phyloP scores from a whole-genome alignment of 108 stramenopile genomes.

The Nannochloropsis salina region DNA sequence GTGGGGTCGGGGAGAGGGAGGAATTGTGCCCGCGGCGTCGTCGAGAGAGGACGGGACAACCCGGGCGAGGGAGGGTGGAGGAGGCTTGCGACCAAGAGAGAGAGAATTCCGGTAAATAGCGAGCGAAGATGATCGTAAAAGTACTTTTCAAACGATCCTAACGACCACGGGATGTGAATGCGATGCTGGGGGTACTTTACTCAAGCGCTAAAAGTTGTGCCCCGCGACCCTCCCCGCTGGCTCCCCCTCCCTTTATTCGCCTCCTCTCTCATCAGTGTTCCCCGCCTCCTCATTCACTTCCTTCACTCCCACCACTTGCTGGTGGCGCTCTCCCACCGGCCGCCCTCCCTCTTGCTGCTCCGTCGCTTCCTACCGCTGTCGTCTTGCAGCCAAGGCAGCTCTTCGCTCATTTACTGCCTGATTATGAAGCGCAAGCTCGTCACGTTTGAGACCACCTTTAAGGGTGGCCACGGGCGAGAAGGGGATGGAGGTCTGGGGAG shows the following conservation, averaged over 20 bases:
- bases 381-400: not conserved
- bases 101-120: not conserved
- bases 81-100: not conserved
- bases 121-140: no score
- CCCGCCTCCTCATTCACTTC: not conserved
- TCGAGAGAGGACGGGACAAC: not conserved
- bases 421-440: not conserved
- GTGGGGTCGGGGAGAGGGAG: not conserved
- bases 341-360: not conserved
- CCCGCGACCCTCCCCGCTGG: not conserved
- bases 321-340: not conserved
- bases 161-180: no score
- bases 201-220: no score
- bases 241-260: not conserved
- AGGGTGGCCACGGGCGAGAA: not conserved
- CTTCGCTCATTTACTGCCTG: not conserved
- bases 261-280: not conserved
- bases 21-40: not conserved
- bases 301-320: not conserved
- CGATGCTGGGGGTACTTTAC: no score
- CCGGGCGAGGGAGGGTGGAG: no score
- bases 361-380: not conserved
- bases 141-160: no score
- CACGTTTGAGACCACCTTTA: not conserved
- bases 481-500: slow-evolving; percentile 16